Evolutionary conservation across 1,139 yeast genomes (phyloP), one percentile per base, ranked within the genome.

Genomic region (Pichia sp.): DNA sequence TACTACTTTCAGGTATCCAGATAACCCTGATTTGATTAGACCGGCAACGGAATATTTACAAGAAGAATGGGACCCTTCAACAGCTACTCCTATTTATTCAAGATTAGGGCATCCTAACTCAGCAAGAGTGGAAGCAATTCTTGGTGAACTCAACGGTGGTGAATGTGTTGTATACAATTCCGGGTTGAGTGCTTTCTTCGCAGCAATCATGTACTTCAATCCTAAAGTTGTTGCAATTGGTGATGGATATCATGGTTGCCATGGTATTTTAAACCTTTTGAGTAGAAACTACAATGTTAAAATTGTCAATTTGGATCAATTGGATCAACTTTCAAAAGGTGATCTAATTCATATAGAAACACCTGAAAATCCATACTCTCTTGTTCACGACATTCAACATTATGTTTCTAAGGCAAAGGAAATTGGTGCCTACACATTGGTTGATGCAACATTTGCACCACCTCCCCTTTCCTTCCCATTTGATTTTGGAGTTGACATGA

Each of bases 391-490:
- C 55, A 72, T 86, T 46, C 59, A 63, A 25, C 61, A 71, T 41
- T 81, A 71, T 56, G 91, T 85, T 11, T 66, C 74, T 3, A 69
- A 68, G 48, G 94, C 95, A 1, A 95, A 85, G 56, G 66, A 69
- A 1, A 71, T 73, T 43, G 95, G 93, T 5, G 95, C 95, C 0
- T 53, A 64, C 23, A 62, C 86, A 21, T 55, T 81, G 32, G 95
- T 86, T 45, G 97, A 89, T 69, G 84, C 91, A 70, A 89, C 97
- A 28, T 88, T 89, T 74, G 72, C 89, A 58, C 86, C 96, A 17
- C 96, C 96, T 53, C 91, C 91, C 64, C 42, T 56, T 21, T 84
- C 89, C 48, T 84, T 85, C 69, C 91, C 94, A 5, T 86, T 85
- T 63, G 67, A 71, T 31, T 80, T 72, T 52, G 95, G 91, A 34